Base-by-base conservation (phyloP, 164 flowering plant genomes). In the Vitis cinerea region DNA sequence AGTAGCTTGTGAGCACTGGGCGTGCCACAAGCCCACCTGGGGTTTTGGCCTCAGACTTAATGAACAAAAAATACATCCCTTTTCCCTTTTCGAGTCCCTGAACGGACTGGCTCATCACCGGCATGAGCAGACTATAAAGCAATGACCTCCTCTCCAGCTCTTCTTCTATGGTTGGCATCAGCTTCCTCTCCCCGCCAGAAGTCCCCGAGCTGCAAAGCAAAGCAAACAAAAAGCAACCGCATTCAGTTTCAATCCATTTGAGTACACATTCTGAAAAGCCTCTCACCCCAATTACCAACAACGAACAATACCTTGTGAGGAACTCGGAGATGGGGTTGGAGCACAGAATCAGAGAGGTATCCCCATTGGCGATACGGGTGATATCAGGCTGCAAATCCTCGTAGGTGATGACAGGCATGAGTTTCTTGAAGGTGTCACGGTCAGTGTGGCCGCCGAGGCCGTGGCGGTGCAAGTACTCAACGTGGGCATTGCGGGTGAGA, bases 131-230 rank as follows among this genome's bases (percentile, higher is more conserved):
- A 76, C 98, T 92, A 77, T 92, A 92, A 0, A 94, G 83, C 51
- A 86, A 54, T 11, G 89, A 81, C 68, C 99, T 78, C 78, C 99
- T 81, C 56, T 76, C 90, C 0, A 91, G 74, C 74, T 94, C 97
- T 60, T 91, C 95, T 51, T 90, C 92, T 27, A 91, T 91, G 9
- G 98, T 91, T 3, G 99, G 98, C 98, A 93, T 95, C 87, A 93
- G 55, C 75, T 93, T 93, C 56, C 98, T 86, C 70, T 95, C 98
- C 10, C 99, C 99, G 0, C 87, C 99, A 1, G 99, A 95, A 17
- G 99, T 95, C 70, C 99, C 99, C 17, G 99, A 94, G 74, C 98
- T 94, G 71, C 64, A 73, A 69, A 37, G 48, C 2, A 65, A 51
- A 60, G 7, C 6, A 57, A 70, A 51, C 13, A 51, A 49, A 47